Percentiles rank a stretch among this genome's conserved stretches.
These are phyloP conservation scores for Aspergillus pseudoterreus DNA, from an alignment of 2,329 filamentous ascomycete species.

Conservation along the genomic window DNA sequence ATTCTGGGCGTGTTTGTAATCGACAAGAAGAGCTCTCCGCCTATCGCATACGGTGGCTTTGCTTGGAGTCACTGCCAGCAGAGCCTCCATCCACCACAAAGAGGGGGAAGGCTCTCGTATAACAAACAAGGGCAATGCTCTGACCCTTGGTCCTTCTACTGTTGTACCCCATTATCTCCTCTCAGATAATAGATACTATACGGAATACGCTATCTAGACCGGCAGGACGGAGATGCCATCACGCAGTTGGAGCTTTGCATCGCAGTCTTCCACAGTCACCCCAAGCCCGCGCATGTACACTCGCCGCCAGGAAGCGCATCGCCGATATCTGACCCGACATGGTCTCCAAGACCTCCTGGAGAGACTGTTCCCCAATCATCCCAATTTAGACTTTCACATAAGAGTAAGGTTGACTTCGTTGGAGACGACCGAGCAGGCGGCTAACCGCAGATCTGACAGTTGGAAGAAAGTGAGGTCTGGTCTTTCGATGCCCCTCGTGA, in stretches of 20 bases:
- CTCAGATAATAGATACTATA: no score
- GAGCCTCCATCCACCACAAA: background rate
- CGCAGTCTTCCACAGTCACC: conserved; percentile 1
- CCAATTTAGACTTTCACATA: conserved; percentile 18
- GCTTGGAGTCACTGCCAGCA: background rate
- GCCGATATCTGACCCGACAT: conserved; percentile 12
- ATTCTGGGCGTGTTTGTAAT: background rate
- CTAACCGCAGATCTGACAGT: background rate
- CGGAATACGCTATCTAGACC: no score
- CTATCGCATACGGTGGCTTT: background rate
- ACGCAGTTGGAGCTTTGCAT: conserved; percentile 4
- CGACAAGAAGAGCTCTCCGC: background rate
- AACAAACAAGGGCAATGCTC: background rate
- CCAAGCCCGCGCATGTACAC: background rate
- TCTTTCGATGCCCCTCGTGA: conserved; percentile 18
- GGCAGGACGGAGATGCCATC: background rate
- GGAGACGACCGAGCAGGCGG: background rate
- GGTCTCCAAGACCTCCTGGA: conserved; percentile 18
- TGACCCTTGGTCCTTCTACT: no score
- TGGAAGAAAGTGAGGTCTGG: conserved; percentile 13
- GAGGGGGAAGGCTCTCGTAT: background rate
- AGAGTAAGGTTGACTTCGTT: conserved; percentile 9
- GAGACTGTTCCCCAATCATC: conserved; percentile 16
- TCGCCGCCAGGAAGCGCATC: conserved; percentile 12
- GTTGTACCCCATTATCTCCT: no score